Evolutionary conservation across 148 eudicot genomes (phyloP).

Genomic region (Camellia japonica): DNA sequence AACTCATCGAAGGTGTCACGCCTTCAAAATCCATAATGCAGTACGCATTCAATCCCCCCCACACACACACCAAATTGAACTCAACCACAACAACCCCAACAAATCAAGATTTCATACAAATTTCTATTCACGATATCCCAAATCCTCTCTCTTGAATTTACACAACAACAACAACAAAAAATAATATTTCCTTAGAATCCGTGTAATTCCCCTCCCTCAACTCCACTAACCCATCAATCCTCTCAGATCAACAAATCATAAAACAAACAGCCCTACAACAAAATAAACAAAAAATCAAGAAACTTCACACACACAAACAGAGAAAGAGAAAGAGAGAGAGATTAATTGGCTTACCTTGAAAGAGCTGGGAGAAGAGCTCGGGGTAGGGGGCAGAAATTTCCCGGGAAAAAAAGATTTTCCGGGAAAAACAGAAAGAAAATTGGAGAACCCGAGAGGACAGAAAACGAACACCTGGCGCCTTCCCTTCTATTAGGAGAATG

Average conservation of each 20-base stretch:
- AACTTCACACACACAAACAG: neutral
- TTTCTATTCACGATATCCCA: neutral
- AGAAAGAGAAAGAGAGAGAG: neutral
- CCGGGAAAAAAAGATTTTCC: slow-evolving; percentile 8
- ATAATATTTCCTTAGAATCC: neutral
- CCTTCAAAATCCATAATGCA: slow-evolving; percentile 48
- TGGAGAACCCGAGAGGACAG: neutral
- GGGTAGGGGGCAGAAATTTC: neutral
- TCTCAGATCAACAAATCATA: slow-evolving; percentile 3
- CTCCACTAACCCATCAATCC: neutral
- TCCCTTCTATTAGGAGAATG: neutral
- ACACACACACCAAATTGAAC: neutral
- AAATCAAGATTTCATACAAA: slow-evolving; percentile 9
- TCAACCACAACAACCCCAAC: neutral
- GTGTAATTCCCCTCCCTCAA: neutral
- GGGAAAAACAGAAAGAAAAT: neutral
- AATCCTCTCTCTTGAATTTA: neutral
- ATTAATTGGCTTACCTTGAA: slow-evolving; percentile 1
- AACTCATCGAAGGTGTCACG: slow-evolving; percentile 39
- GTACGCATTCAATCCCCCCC: slow-evolving; percentile 10
- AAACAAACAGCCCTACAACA: neutral
- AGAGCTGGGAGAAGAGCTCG: slow-evolving; percentile 5
- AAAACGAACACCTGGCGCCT: neutral
- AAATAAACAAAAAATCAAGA: neutral
- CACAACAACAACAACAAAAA: too few relatives aligned